Percentiles rank a stretch among this genome's conserved stretches.
Evolutionary conservation across 1,139 yeast genomes (phyloP).

Genomic region (Kodamaea derodonti): DNA sequence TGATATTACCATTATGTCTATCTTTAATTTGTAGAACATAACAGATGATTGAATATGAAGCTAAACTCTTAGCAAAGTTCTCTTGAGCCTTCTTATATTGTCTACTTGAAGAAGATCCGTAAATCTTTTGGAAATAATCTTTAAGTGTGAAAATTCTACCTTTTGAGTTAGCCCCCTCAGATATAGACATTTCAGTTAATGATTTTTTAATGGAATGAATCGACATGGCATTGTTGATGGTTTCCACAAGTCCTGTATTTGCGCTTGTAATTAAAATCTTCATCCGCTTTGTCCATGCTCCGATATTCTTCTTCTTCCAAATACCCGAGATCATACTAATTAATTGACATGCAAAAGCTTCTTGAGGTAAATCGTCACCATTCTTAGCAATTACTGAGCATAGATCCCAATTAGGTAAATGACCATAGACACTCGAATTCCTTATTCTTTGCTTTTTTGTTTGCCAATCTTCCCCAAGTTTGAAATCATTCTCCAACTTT

Average conservation of each 20-base stretch:
- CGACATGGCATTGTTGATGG: conserved; percentile 90
- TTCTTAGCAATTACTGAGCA: conserved; percentile 95
- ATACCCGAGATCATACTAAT: conserved; percentile 81
- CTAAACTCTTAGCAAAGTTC: conserved; percentile 79
- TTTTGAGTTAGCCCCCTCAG: conserved; percentile 60
- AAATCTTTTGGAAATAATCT: conserved; percentile 74
- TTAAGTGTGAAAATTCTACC: conserved; percentile 67
- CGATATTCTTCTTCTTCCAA: conserved; percentile 61
- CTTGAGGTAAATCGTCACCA: conserved; percentile 93
- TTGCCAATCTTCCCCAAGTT: conserved; percentile 92
- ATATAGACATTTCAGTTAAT: conserved; percentile 68
- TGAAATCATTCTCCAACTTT: conserved; percentile 84
- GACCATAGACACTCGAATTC: conserved; percentile 75
- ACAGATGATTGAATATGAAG: conserved; percentile 85
- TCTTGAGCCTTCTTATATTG: conserved; percentile 71
- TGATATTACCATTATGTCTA: conserved; percentile 93
- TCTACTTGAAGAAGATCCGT: conserved; percentile 55
- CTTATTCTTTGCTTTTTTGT: conserved; percentile 77
- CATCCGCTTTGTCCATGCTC: conserved; percentile 92
- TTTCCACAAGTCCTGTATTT: conserved; percentile 87
- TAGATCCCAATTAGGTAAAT: conserved; percentile 86
- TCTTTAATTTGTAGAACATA: conserved; percentile 89
- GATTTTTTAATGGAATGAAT: conserved; percentile 93
- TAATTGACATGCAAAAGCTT: conserved; percentile 94
- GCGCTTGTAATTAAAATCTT: conserved; percentile 87